Evolutionary conservation across 192 early-diverging fungal species (phyloP).

Genomic region (Entophlyctis luteolus): DNA sequence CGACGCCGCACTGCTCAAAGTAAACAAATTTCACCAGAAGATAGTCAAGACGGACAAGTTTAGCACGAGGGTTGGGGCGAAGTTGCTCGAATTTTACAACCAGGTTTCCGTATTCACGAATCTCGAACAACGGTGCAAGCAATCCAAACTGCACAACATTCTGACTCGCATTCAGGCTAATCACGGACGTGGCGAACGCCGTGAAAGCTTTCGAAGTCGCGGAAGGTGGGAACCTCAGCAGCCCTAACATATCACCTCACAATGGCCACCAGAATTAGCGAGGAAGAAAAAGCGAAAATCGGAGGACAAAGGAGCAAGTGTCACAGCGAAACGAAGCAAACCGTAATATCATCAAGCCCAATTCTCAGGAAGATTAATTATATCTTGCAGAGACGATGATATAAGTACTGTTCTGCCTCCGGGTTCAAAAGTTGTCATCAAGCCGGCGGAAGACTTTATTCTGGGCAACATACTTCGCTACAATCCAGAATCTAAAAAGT

Average conservation of each 20-base stretch:
- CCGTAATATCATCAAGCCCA: not conserved
- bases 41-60: constrained; percentile 13
- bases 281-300: constrained; percentile 24
- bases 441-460: constrained; percentile 39
- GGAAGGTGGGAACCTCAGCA: not conserved
- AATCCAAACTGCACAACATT: not conserved
- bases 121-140: constrained; percentile 24
- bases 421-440: constrained; percentile 26
- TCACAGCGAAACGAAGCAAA: constrained; percentile 12
- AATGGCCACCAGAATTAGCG: no score
- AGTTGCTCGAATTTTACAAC: constrained; percentile 21
- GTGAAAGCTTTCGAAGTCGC: not conserved
- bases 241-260: no score
- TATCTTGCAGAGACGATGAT: no score
- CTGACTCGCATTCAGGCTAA: not conserved
- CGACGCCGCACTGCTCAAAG: not conserved
- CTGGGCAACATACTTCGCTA: constrained; percentile 35
- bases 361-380: not conserved
- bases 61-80: constrained; percentile 22
- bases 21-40: constrained; percentile 20
- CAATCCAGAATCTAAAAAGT: constrained; percentile 35
- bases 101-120: constrained; percentile 8
- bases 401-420: constrained; percentile 3
- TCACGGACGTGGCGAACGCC: not conserved
- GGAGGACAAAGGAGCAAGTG: constrained; percentile 15